Percentiles rank a stretch among this genome's conserved stretches.
Evolutionary conservation across 2,329 filamentous ascomycete genomes (phyloP).

Genomic region (Colletotrichum truncatum): DNA sequence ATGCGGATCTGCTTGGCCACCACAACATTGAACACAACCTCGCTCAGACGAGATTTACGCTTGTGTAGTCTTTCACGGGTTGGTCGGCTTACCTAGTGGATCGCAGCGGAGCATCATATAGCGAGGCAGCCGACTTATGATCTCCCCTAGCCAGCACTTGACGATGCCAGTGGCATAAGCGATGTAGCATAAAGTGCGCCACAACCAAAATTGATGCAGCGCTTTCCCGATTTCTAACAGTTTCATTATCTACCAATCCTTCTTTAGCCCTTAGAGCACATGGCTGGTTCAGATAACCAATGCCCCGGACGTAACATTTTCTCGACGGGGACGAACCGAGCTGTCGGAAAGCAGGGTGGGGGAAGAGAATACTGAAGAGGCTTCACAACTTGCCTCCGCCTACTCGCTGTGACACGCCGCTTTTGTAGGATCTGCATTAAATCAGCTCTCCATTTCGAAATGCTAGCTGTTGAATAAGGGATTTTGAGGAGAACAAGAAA

Average conservation of each 20-base stretch:
- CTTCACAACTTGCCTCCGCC: neutral
- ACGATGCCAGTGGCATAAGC: constrained; percentile 1
- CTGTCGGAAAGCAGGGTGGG: neutral
- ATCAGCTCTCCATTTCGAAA: neutral
- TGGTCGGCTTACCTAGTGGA: constrained; percentile 21
- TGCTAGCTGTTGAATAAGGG: neutral
- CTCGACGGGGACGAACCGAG: constrained; percentile 13
- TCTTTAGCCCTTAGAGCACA: neutral
- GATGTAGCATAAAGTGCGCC: neutral
- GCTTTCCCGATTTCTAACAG: neutral
- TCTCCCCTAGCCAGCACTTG: constrained; percentile 19
- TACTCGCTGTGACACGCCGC: neutral
- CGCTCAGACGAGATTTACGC: neutral
- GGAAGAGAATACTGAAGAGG: neutral
- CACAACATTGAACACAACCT: constrained; percentile 11
- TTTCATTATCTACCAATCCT: neutral
- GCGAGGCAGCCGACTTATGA: constrained; percentile 28
- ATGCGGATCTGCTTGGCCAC: neutral
- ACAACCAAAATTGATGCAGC: neutral
- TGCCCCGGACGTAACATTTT: constrained; percentile 4
- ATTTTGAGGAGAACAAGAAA: neutral
- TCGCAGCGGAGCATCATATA: constrained; percentile 25
- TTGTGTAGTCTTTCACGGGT: constrained; percentile 14
- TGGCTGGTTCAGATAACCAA: neutral
- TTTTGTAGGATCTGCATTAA: neutral